Evolutionary conservation across 2,329 filamentous ascomycete genomes (phyloP).

Genomic region (Lachnellula arida): DNA sequence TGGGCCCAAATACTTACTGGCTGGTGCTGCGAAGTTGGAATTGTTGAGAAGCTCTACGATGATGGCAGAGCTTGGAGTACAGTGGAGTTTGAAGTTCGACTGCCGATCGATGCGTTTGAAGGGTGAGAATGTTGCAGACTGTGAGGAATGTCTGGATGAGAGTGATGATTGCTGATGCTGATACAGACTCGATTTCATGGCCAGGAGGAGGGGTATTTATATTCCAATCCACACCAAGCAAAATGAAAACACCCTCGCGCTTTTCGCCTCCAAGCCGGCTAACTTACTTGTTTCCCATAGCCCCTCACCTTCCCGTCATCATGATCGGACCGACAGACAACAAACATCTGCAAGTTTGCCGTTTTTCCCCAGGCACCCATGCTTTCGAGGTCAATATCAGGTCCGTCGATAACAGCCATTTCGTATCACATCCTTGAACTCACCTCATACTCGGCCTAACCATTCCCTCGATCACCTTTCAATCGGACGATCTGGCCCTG

Average conservation of each 20-base stretch:
- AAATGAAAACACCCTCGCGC: background rate
- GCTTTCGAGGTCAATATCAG: background rate
- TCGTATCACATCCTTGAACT: conserved; percentile 6
- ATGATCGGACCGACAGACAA: conserved; percentile 23
- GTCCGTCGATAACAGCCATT: conserved; percentile 3
- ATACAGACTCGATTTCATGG: conserved; percentile 11
- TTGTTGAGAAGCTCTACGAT: background rate
- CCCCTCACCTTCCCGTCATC: conserved; percentile 11
- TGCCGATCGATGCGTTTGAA: conserved; percentile 7
- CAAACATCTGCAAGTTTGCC: conserved; percentile 23
- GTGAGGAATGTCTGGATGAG: conserved; percentile 17
- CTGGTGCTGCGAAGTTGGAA: conserved; percentile 8
- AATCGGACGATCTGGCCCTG: conserved; percentile 10
- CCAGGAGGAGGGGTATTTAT: conserved; percentile 24
- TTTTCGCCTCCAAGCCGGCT: conserved; percentile 1
- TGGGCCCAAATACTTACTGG: conserved; percentile 21
- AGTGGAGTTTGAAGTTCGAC: background rate
- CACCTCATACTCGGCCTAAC: background rate
- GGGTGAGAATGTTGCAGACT: conserved; percentile 15
- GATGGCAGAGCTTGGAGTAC: background rate
- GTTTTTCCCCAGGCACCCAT: conserved; percentile 6
- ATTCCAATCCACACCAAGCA: conserved; percentile 1
- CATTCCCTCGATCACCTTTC: background rate
- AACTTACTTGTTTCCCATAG: conserved; percentile 2
- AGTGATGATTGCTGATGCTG: conserved; percentile 24